phyloP scores from a whole-genome alignment of 306 rosid species.

The Macrotyloma uniflorum region DNA sequence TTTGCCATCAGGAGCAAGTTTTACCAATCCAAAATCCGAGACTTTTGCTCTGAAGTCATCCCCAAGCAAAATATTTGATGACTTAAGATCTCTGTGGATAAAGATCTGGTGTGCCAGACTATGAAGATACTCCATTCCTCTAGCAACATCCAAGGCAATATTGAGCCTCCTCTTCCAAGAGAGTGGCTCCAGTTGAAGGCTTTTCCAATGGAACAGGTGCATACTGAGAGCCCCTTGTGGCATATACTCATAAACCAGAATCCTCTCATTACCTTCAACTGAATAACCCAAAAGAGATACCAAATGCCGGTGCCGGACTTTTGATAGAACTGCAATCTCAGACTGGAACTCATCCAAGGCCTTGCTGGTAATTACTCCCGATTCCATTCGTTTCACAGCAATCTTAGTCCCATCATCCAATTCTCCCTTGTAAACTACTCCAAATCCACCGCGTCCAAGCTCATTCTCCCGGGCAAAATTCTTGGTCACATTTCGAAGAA shows the following conservation, averaged over 20 bases:
- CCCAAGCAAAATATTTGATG: constrained; percentile 83
- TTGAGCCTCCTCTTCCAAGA: constrained; percentile 87
- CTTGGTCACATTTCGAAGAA: constrained; percentile 67
- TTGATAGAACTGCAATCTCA: constrained; percentile 84
- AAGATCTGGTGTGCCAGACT: constrained; percentile 6
- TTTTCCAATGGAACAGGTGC: constrained; percentile 87
- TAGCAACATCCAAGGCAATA: constrained; percentile 73
- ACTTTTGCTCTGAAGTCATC: constrained; percentile 82
- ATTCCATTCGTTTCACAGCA: constrained; percentile 89
- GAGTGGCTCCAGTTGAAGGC: constrained; percentile 65
- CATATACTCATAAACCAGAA: constrained; percentile 45
- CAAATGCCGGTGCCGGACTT: constrained; percentile 88
- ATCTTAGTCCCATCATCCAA: constrained; percentile 79
- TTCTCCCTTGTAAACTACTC: constrained; percentile 51
- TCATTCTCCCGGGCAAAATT: constrained; percentile 81
- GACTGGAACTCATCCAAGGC: constrained; percentile 86
- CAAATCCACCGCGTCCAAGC: constrained; percentile 90
- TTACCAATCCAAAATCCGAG: constrained; percentile 87
- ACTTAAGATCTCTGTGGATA: constrained; percentile 35
- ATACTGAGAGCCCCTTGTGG: constrained; percentile 90
- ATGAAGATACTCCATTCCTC: constrained; percentile 27
- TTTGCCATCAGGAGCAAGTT: constrained; percentile 88
- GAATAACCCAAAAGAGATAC: constrained; percentile 86
- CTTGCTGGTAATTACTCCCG: constrained; percentile 62
- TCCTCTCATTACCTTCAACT: constrained; percentile 69